A percentile compares a stretch with the other conserved stretches of the same genome.
phyloP scores from a whole-genome alignment of 805 yeast genomes.

The Maudiozyma barnettii region DNA sequence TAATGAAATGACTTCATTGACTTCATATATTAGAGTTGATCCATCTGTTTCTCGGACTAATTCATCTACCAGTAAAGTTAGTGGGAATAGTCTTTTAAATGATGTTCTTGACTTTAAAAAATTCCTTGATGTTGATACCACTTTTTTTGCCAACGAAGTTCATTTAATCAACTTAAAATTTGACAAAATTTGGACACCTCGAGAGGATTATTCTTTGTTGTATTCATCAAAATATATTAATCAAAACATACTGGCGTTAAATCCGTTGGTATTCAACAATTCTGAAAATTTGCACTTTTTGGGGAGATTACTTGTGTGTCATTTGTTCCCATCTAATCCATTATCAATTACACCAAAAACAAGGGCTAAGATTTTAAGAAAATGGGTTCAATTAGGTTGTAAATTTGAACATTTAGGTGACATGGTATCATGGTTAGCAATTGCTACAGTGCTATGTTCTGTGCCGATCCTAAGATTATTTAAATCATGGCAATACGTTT shows the following conservation, averaged over 20 bases:
- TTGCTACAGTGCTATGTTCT: slow-evolving; percentile 74
- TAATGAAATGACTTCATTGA: slow-evolving; percentile 32
- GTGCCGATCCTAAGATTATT: slow-evolving; percentile 68
- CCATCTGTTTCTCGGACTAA: neutral
- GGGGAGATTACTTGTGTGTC: slow-evolving; percentile 59
- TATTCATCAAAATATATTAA: slow-evolving; percentile 37
- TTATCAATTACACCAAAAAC: slow-evolving; percentile 12
- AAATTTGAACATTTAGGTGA: slow-evolving; percentile 72
- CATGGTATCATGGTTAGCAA: slow-evolving; percentile 90
- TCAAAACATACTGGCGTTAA: slow-evolving; percentile 33
- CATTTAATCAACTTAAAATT: slow-evolving; percentile 59
- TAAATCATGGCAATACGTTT: slow-evolving; percentile 66
- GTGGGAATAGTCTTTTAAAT: neutral
- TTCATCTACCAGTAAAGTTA: neutral
- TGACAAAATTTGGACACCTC: slow-evolving; percentile 66
- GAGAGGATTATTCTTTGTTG: slow-evolving; percentile 65
- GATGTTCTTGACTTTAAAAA: slow-evolving; percentile 30
- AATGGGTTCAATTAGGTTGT: slow-evolving; percentile 82
- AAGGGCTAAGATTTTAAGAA: slow-evolving; percentile 59
- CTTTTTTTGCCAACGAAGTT: slow-evolving; percentile 52
- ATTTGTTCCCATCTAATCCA: slow-evolving; percentile 40
- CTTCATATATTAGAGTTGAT: slow-evolving; percentile 17
- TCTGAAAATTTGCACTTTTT: slow-evolving; percentile 62
- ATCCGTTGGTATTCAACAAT: slow-evolving; percentile 72
- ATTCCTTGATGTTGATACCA: slow-evolving; percentile 47